Conservation (phyloP, 2,329 filamentous ascomycete species). For the Proliferodiscus dingleyae region DNA sequence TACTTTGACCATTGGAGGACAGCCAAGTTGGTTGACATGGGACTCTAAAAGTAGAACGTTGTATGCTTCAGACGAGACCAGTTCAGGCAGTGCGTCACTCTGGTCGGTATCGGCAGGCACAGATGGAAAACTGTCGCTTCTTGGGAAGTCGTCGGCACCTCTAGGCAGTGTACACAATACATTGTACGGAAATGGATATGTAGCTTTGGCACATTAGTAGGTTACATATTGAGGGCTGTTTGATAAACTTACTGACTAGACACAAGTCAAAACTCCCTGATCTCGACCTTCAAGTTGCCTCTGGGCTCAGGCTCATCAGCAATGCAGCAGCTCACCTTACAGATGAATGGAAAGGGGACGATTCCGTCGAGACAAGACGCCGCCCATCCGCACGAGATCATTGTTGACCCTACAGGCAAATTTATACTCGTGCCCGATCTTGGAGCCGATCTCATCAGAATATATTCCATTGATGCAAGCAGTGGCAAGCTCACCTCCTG, state of each 20-base stretch:
- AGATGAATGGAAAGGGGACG: too few relatives aligned
- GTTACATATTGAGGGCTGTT: constrained; percentile 3
- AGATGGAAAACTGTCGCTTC: constrained; percentile 35
- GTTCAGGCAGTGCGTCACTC: constrained; percentile 31
- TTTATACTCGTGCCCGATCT: constrained; percentile 49
- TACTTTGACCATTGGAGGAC: constrained; percentile 34
- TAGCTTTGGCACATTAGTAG: constrained; percentile 25
- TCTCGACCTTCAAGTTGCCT: constrained; percentile 24
- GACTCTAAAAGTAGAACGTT: constrained; percentile 36
- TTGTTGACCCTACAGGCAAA: constrained; percentile 45
- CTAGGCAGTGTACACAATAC: constrained; percentile 19
- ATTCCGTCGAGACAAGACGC: constrained; percentile 32
- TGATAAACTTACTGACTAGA: constrained; percentile 7
- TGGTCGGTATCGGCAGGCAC: constrained; percentile 33
- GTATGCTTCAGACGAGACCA: constrained; percentile 42
- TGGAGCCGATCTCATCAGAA: constrained; percentile 42
- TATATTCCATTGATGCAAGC: constrained; percentile 40
- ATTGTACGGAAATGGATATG: constrained; percentile 20
- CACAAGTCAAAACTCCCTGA: constrained; percentile 14
- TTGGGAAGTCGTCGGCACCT: constrained; percentile 25
- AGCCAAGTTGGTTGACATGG: constrained; percentile 41
- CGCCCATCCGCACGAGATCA: constrained; percentile 45
- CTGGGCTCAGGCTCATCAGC: constrained; percentile 7
- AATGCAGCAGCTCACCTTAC: too few relatives aligned
- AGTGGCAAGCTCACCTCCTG: constrained; percentile 36